These are phyloP conservation scores for Pseudogymnoascus sp. DNA, from an alignment of 2,329 filamentous ascomycete species.

Conservation along the genomic window DNA sequence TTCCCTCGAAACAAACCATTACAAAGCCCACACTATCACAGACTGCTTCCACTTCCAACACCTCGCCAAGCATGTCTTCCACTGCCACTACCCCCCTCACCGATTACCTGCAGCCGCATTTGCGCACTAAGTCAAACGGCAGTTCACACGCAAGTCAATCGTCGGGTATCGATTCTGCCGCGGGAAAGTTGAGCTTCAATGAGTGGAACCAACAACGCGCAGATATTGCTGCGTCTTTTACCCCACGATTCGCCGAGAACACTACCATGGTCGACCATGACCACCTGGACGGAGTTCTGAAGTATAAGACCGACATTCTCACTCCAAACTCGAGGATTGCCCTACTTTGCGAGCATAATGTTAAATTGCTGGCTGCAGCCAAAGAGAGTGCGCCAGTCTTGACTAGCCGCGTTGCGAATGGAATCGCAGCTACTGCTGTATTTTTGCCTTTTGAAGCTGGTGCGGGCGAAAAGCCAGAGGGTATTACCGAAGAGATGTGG, in stretches of 20 bases:
- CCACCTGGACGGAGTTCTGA: background rate
- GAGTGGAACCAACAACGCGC: background rate
- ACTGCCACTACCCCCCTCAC: background rate
- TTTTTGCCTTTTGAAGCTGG: background rate
- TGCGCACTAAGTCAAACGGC: background rate
- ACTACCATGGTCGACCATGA: background rate
- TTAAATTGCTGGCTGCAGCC: background rate
- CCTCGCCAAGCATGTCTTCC: background rate
- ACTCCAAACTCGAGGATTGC: background rate
- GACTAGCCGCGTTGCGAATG: background rate
- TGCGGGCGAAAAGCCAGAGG: background rate
- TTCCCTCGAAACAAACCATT: background rate
- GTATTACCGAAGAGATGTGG: background rate
- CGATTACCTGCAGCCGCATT: background rate
- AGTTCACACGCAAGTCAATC: background rate
- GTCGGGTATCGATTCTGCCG: background rate
- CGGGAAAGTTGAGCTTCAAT: background rate
- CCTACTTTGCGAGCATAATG: background rate
- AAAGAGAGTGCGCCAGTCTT: background rate
- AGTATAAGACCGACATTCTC: background rate
- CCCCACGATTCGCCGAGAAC: background rate
- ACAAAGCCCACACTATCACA: background rate
- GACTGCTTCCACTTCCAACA: background rate
- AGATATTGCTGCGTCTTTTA: background rate
- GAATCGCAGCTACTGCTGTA: background rate